These are phyloP conservation scores for Talaromyces borbonicus DNA, from an alignment of 495 filamentous ascomycete species.

Conservation along the genomic window DNA sequence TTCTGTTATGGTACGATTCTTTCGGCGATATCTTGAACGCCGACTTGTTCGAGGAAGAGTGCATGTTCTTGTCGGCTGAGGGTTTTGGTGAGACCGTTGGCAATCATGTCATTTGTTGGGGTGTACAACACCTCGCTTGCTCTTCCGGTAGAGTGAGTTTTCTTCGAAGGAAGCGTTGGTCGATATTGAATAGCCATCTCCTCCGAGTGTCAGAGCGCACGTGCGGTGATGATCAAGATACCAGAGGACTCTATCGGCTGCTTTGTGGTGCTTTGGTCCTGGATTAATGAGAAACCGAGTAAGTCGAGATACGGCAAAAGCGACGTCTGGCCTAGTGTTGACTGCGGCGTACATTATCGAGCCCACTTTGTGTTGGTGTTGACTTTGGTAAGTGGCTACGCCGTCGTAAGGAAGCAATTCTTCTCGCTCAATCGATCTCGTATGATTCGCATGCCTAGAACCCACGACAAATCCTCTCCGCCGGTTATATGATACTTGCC, in stretches of 20 bases:
- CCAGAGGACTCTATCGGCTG: slow-evolving; percentile 10
- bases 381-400: slow-evolving; percentile 5
- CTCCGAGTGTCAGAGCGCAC: too few species aligned
- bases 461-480: slow-evolving; percentile 5
- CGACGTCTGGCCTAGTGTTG: slow-evolving; percentile 15
- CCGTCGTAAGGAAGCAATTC: slow-evolving; percentile 8
- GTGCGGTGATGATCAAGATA: too few species aligned
- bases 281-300: slow-evolving; percentile 17
- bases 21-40: neutral
- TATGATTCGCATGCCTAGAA: slow-evolving; percentile 13
- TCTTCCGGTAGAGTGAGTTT: slow-evolving; percentile 9
- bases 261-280: slow-evolving; percentile 7
- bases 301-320: slow-evolving; percentile 9
- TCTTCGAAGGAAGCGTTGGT: slow-evolving; percentile 16
- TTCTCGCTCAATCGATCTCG: neutral
- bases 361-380: slow-evolving; percentile 18
- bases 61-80: neutral
- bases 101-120: slow-evolving; percentile 13
- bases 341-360: slow-evolving; percentile 16
- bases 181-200: too few species aligned
- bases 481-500: slow-evolving; percentile 7
- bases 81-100: slow-evolving; percentile 11
- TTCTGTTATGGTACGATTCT: neutral
- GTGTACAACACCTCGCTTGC: slow-evolving; percentile 15
- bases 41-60: neutral